Conservation (phyloP, 106 monocot species). For the Phalaenopsis equestris region DNA sequence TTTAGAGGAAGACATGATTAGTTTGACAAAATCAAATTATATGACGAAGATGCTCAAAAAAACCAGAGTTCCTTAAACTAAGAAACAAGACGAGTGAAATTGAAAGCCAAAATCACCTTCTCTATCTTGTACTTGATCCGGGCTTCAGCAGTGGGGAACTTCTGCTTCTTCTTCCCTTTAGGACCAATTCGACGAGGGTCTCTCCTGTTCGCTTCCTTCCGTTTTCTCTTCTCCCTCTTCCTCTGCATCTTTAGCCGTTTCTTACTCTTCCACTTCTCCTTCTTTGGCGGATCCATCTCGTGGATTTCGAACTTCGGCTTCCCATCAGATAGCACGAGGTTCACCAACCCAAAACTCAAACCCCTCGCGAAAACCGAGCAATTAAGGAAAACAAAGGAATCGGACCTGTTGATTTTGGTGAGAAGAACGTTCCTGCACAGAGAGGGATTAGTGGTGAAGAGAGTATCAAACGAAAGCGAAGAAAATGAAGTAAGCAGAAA, state of each 20-base stretch:
- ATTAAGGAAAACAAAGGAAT: neutral
- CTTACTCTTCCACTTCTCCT: conserved; percentile 61
- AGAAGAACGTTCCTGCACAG: neutral
- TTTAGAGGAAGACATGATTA: neutral
- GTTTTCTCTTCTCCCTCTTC: conserved; percentile 74
- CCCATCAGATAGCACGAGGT: conserved; percentile 47
- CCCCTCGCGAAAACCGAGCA: neutral
- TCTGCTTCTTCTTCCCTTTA: conserved; percentile 46
- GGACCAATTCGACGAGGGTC: conserved; percentile 56
- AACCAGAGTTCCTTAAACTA: neutral
- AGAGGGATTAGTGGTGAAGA: neutral
- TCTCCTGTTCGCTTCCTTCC: conserved; percentile 63
- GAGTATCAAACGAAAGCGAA: neutral
- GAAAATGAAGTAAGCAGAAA: neutral
- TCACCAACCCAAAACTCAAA: conserved; percentile 28
- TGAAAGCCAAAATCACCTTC: conserved; percentile 33
- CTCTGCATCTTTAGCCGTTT: conserved; percentile 71
- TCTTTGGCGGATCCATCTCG: conserved; percentile 45
- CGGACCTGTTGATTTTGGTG: neutral
- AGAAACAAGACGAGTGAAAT: neutral
- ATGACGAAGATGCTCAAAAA: neutral
- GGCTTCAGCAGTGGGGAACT: conserved; percentile 48
- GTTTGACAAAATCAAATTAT: neutral
- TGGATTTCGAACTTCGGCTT: conserved; percentile 62
- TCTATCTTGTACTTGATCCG: conserved; percentile 72